Conservation (phyloP, 139 green algal species). For the Asterochloris erici region DNA sequence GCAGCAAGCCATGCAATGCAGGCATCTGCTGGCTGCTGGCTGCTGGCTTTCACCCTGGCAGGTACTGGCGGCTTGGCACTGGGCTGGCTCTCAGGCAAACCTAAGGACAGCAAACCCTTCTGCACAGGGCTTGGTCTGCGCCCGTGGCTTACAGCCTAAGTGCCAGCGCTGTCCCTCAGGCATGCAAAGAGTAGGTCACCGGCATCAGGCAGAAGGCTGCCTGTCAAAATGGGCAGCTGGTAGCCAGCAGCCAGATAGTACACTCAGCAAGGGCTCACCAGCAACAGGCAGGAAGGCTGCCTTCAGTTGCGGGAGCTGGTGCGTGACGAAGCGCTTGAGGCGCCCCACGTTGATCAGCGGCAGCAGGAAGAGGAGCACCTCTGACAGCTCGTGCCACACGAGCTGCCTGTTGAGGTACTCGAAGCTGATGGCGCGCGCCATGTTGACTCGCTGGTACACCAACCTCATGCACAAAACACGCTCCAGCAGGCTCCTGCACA, state of each 20-base stretch:
- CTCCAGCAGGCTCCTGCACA: slow-evolving; percentile 73
- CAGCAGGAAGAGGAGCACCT: slow-evolving; percentile 84
- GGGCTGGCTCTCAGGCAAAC: background rate
- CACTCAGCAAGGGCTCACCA: background rate
- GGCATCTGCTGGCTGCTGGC: background rate
- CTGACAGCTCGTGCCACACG: slow-evolving; percentile 81
- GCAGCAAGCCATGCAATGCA: background rate
- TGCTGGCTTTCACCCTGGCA: too few relatives aligned
- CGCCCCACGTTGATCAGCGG: slow-evolving; percentile 54
- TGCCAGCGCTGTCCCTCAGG: too few relatives aligned
- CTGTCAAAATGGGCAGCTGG: background rate
- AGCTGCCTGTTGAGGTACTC: slow-evolving; percentile 95
- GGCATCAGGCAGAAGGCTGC: background rate
- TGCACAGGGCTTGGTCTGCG: background rate
- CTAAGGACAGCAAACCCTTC: background rate
- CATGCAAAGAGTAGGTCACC: background rate
- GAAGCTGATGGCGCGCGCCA: slow-evolving; percentile 76
- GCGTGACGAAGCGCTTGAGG: slow-evolving; percentile 26
- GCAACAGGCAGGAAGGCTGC: background rate
- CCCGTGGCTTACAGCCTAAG: background rate
- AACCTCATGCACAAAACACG: slow-evolving; percentile 61
- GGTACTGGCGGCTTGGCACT: too few relatives aligned
- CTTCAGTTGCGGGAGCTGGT: slow-evolving; percentile 32
- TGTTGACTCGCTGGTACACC: slow-evolving; percentile 70
- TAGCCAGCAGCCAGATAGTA: too few relatives aligned